phyloP scores from a whole-genome alignment of 139 green algal genomes.

The Asterochloris sp. region DNA sequence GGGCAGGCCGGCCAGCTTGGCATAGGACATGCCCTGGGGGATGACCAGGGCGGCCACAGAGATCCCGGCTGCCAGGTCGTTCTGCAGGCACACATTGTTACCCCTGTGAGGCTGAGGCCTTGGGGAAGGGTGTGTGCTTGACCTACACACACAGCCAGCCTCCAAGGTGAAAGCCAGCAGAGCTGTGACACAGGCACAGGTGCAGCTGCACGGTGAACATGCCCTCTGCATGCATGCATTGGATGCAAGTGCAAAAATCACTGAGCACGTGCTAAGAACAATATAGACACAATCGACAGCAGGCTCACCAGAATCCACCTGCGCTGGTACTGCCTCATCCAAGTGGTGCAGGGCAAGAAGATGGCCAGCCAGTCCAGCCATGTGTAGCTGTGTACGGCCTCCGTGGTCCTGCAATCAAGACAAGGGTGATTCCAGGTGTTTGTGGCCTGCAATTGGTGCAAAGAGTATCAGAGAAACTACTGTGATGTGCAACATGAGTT shows the following conservation, averaged over 20 bases:
- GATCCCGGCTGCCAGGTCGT: conserved; percentile 65
- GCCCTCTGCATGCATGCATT: too few relatives aligned
- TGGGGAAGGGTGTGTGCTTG: background rate
- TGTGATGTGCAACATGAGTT: too few relatives aligned
- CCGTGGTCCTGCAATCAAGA: too few relatives aligned
- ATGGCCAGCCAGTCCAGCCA: background rate
- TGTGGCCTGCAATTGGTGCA: too few relatives aligned
- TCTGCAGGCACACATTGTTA: conserved; percentile 23
- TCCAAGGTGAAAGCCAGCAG: background rate
- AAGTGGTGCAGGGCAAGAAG: background rate
- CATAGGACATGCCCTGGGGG: conserved; percentile 73
- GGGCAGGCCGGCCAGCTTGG: conserved; percentile 64
- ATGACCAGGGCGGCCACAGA: conserved; percentile 77
- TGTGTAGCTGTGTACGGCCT: too few relatives aligned
- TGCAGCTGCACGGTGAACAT: background rate
- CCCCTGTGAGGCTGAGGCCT: too few relatives aligned
- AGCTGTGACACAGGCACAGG: background rate
- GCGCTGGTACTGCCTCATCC: background rate
- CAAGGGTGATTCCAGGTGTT: too few relatives aligned
- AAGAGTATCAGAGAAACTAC: too few relatives aligned
- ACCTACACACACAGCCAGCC: background rate
- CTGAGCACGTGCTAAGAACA: too few relatives aligned
- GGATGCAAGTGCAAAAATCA: too few relatives aligned
- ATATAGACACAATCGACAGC: too few relatives aligned
- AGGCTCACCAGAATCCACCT: background rate